A percentile compares a stretch with the other conserved stretches of the same genome.
Conservation (phyloP, 257 asterid species). For the Capsicum rhomboideum region DNA sequence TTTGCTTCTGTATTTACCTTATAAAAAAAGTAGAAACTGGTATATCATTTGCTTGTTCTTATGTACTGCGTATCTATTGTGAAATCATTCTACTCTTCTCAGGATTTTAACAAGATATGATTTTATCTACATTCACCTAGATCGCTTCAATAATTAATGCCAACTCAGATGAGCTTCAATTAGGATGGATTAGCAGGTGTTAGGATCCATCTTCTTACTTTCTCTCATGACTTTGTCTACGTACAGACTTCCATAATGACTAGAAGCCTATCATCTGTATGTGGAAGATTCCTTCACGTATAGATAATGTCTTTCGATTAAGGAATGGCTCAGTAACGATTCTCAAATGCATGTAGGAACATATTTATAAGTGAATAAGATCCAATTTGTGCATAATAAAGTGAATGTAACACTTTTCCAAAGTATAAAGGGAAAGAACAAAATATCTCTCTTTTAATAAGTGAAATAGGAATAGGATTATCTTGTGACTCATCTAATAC, state of each 20-base stretch:
- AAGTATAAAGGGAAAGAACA: neutral
- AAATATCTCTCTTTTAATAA: neutral
- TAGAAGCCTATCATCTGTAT: neutral
- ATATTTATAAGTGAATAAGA: neutral
- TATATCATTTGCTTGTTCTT: conserved; percentile 6
- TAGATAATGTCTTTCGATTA: neutral
- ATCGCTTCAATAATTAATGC: neutral
- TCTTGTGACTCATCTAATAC: neutral
- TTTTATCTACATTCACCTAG: neutral
- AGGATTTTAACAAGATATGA: neutral
- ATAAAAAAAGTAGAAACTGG: conserved; percentile 20
- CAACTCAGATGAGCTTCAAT: neutral
- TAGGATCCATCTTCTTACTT: neutral
- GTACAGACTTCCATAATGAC: neutral
- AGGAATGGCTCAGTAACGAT: neutral
- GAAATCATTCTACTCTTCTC: neutral
- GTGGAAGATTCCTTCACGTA: neutral
- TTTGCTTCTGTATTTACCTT: neutral
- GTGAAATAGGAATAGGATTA: neutral
- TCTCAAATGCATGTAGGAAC: neutral
- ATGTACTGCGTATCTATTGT: neutral
- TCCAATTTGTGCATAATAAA: neutral
- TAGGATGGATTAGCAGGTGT: neutral
- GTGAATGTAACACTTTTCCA: neutral
- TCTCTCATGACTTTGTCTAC: neutral